Evolutionary conservation across 805 yeast genomes (phyloP).

Genomic region (Pichia paraexigua): DNA sequence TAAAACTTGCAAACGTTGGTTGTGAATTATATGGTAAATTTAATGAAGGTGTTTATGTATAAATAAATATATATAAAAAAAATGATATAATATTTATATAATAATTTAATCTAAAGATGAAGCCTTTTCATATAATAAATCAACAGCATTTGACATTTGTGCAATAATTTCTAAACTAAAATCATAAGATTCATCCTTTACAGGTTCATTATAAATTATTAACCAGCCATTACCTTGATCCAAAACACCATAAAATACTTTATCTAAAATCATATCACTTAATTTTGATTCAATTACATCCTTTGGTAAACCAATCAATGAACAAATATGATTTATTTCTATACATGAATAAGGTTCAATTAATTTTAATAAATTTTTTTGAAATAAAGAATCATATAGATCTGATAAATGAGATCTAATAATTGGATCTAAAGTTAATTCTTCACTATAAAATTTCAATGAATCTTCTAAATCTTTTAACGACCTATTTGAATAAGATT

Average conservation of each 20-base stretch:
- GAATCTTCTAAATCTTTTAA: conserved; percentile 87
- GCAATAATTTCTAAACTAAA: conserved; percentile 80
- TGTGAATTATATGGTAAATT: conserved; percentile 18
- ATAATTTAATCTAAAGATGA: conserved; percentile 57
- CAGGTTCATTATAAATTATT: conserved; percentile 82
- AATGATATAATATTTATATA: neutral
- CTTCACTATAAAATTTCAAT: conserved; percentile 58
- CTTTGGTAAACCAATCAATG: conserved; percentile 77
- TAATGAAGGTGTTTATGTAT: conserved; percentile 35
- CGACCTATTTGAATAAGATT: conserved; percentile 84
- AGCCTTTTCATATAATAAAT: conserved; percentile 88
- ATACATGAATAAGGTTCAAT: conserved; percentile 95
- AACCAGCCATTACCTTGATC: conserved; percentile 99
- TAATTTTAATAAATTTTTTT: conserved; percentile 87
- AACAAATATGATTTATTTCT: conserved; percentile 84
- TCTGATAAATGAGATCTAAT: conserved; percentile 89
- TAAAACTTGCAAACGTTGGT: conserved; percentile 51
- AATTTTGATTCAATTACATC: conserved; percentile 90
- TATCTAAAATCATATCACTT: conserved; percentile 93
- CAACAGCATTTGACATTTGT: conserved; percentile 82
- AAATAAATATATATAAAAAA: conserved; percentile 1
- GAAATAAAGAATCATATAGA: conserved; percentile 84
- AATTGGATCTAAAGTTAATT: conserved; percentile 77
- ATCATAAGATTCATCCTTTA: conserved; percentile 80
- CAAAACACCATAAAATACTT: conserved; percentile 89